phyloP scores from a whole-genome alignment of 495 filamentous ascomycete species.

The Hyaloscypha variabilis region DNA sequence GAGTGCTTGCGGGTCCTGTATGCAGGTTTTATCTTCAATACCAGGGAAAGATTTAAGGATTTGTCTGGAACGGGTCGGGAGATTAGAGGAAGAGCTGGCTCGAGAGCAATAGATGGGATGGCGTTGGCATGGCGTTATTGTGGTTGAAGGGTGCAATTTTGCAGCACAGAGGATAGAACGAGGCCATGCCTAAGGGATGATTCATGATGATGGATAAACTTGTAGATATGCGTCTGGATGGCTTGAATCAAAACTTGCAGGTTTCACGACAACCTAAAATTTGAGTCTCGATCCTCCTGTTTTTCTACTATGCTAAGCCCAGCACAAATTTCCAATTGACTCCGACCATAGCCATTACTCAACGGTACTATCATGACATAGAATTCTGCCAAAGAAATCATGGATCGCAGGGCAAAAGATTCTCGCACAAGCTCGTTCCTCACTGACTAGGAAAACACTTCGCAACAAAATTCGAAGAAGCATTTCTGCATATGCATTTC shows the following conservation, averaged over 20 bases:
- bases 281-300: not conserved
- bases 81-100: constrained; percentile 5
- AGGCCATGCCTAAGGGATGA: not conserved
- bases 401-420: not conserved
- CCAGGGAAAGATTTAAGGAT: constrained; percentile 28
- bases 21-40: constrained; percentile 24
- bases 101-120: not conserved
- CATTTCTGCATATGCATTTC: not conserved
- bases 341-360: not conserved
- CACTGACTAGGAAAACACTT: not conserved
- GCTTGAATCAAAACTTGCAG: not conserved
- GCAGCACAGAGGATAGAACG: not conserved
- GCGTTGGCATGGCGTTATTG: constrained; percentile 6
- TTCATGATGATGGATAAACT: constrained; percentile 15
- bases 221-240: constrained; percentile 7
- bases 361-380: not conserved
- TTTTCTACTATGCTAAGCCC: not conserved
- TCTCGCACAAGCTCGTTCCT: not conserved
- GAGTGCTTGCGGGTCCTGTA: constrained; percentile 29
- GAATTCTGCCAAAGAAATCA: not conserved
- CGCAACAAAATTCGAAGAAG: not conserved
- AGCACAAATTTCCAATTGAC: not conserved
- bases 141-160: not conserved
- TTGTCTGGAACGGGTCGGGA: constrained; percentile 23
- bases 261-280: not conserved